Percentiles rank a stretch among this genome's conserved stretches.
Conservation (phyloP, 257 asterid genomes). For the Solanum appendiculatum region DNA sequence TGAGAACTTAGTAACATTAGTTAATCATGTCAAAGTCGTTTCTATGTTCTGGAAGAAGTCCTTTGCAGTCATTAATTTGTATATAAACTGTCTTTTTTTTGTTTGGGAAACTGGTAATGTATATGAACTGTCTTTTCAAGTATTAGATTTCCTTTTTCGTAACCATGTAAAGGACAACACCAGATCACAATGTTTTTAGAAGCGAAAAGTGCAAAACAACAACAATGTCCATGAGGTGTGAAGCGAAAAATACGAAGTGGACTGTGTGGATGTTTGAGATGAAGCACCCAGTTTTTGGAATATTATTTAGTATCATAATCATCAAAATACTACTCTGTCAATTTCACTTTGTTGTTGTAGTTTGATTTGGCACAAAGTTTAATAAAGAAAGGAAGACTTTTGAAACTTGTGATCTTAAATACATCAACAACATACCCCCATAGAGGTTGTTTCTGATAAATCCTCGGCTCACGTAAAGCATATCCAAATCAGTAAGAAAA, state of each 20-base stretch:
- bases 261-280: not conserved
- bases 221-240: not conserved
- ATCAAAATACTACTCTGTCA: not conserved
- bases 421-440: not conserved
- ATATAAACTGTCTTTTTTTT: not conserved
- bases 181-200: not conserved
- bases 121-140: not conserved
- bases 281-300: not conserved
- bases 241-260: not conserved
- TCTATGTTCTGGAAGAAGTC: not conserved
- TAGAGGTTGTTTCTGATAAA: not conserved
- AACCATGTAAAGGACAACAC: not conserved
- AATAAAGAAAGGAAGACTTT: not conserved
- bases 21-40: not conserved
- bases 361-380: not conserved
- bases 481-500: not conserved
- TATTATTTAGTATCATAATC: not conserved
- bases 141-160: not conserved
- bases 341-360: not conserved
- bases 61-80: not conserved
- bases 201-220: not conserved
- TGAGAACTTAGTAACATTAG: not conserved
- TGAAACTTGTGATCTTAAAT: not conserved
- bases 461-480: not conserved
- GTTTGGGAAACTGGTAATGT: not conserved